Conservation (phyloP, 768 basidiomycete genomes). For the Lentinula sp. region DNA sequence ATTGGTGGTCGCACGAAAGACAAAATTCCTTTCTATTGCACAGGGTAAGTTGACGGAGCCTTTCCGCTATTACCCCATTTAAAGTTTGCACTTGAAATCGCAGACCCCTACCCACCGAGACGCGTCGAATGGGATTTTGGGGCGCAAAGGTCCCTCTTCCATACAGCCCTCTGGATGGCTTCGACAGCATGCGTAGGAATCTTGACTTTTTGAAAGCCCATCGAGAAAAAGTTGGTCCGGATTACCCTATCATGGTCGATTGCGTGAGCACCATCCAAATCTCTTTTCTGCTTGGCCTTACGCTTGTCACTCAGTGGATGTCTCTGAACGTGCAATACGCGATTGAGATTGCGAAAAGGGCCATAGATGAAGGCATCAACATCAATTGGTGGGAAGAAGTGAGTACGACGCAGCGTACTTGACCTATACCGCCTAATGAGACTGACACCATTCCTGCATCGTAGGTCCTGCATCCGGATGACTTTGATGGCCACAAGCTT, state of each 20-base stretch:
- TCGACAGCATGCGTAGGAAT: slow-evolving; percentile 21
- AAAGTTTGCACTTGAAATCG: too few species aligned
- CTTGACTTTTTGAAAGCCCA: slow-evolving; percentile 21
- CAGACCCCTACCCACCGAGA: slow-evolving; percentile 14
- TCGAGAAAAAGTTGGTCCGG: slow-evolving; percentile 21
- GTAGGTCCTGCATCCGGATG: slow-evolving; percentile 19
- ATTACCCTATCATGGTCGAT: slow-evolving; percentile 22
- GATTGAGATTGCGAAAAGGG: slow-evolving; percentile 20
- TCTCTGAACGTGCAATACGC: slow-evolving; percentile 23
- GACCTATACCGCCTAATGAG: not conserved
- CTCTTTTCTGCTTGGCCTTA: not conserved
- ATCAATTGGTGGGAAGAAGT: slow-evolving; percentile 27
- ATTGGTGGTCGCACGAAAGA: slow-evolving; percentile 25
- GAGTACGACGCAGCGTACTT: not conserved
- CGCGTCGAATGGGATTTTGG: slow-evolving; percentile 21
- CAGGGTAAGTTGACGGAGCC: slow-evolving; percentile 14
- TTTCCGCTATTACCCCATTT: not conserved
- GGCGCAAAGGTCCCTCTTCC: slow-evolving; percentile 24
- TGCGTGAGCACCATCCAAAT: not conserved
- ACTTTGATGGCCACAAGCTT: slow-evolving; percentile 19
- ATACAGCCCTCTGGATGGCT: slow-evolving; percentile 22
- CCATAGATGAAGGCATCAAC: slow-evolving; percentile 20
- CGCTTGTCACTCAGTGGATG: slow-evolving; percentile 14
- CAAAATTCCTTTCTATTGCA: slow-evolving; percentile 21
- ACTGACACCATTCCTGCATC: not conserved